These are phyloP conservation scores for Pyracantha coccinea DNA, from an alignment of 331 rosid species.

Conservation along the genomic window DNA sequence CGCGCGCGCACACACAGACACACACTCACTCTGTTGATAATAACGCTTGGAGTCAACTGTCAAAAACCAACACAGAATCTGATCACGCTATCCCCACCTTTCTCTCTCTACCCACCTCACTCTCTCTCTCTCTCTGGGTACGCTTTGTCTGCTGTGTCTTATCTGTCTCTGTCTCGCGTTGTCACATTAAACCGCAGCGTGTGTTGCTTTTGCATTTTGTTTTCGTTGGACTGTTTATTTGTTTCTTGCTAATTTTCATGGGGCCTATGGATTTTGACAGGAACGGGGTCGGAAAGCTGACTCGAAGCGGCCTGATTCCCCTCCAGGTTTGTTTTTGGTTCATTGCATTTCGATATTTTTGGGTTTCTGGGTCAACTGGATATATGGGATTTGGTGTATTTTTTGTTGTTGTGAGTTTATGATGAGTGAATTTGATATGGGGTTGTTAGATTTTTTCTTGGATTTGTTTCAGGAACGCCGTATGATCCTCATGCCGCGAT, in stretches of 20 bases:
- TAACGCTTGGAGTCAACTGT: constrained; percentile 67
- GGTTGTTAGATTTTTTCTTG: constrained; percentile 3
- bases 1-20: neutral
- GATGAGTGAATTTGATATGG: neutral
- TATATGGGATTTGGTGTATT: constrained; percentile 7
- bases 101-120: constrained; percentile 28
- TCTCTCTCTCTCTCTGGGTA: constrained; percentile 27
- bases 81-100: constrained; percentile 47
- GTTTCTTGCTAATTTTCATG: constrained; percentile 22
- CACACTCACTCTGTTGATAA: constrained; percentile 16
- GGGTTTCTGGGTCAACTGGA: neutral
- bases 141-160: constrained; percentile 42
- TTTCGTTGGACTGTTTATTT: constrained; percentile 14
- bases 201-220: constrained; percentile 17
- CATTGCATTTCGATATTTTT: constrained; percentile 1
- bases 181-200: constrained; percentile 48
- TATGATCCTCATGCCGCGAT: constrained; percentile 29
- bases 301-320: constrained; percentile 58
- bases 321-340: constrained; percentile 56
- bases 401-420: neutral
- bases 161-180: constrained; percentile 52
- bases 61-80: constrained; percentile 53
- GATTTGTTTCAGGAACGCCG: constrained; percentile 52
- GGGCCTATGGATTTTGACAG: constrained; percentile 56
- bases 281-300: constrained; percentile 57